Evolutionary conservation across 1,284 basidiomycete species (phyloP), one percentile per base, ranked within the genome.

Genomic region (Ganoderma sp.): DNA sequence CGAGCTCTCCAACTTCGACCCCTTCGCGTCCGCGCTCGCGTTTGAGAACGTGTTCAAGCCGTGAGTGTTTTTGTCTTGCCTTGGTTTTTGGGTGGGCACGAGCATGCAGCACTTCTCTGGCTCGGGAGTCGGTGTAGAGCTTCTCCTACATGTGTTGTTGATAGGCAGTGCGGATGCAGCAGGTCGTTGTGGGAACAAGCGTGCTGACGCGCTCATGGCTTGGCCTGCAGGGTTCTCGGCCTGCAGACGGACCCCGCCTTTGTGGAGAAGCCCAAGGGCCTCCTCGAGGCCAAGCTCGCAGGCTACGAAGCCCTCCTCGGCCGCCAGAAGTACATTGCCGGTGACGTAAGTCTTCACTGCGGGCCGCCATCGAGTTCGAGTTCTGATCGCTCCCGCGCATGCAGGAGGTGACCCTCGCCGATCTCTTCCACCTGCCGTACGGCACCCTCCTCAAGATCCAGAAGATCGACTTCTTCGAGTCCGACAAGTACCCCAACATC

Each of bases 1-100:
- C 73, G 89, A 90, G 78, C 69, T 77, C 25, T 74, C 76, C 68
- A 84, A 88, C 78, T 90, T 89, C 68, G 84, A 89, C 69, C 77
- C 81, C 0, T 79, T 73, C 66, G 85, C 82, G 9, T 71, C 70
- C 22, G 78, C 73, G 17, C 78, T 86, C 39, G 79, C 81, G 12
- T 69, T 61, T 3, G 85, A 89, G 79, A 82, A 81, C 71, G 73
- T 88, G 45, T 83, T 85, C 76, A 85, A 84, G 71, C 78, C 77
- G 84, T 85, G 71, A 67, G 76, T 72, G 42, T 17, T 12, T 14
- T 28, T 15, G 4, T n/a, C n/a, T n/a, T n/a, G n/a, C n/a, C n/a
- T n/a, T n/a, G n/a, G n/a, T n/a, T n/a, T n/a, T n/a, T n/a, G n/a
- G n/a, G n/a, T n/a, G n/a, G n/a, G n/a, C n/a, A n/a, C n/a, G n/a